Evolutionary conservation across 225 moss, liverwort and hornwort species (phyloP), one percentile per base, ranked within the genome.

Genomic region (Neckera pumila): DNA sequence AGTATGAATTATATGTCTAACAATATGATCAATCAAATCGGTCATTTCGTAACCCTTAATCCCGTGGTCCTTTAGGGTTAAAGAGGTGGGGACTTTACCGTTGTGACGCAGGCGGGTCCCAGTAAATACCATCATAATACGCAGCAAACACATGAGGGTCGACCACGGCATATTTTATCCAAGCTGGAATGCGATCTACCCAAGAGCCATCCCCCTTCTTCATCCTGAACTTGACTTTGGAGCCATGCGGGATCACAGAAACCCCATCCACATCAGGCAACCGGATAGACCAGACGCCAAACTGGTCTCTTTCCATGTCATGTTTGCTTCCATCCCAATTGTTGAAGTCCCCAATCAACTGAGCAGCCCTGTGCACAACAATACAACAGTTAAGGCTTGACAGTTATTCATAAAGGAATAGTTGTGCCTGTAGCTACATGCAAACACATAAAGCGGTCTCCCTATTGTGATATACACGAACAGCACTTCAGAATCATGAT

Each of bases 301-400:
- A 98, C 84, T 97, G 89, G 83, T 98, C 95, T 80, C 94, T 94
- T 62, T 95, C 97, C 97, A 98, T 96, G 38, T 62, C 77, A 60
- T 97, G 93, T 73, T 92, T 92, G 42, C 89, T 90, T 63, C 98
- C 98, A 77, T 96, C 95, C 98, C 98, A 98, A 57, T 93, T 93
- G 78, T 98, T 98, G 90, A 98, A 98, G 76, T 98, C 97, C 54
- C 98, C 98, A 72, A 98, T 93, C 81, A 98, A 95, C 90, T 96
- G 93, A 66, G 96, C 98, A 86, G 92, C 96, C 89, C 96, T 97
- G 96, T 31, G 88, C 54, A 82, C 78, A 81, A 87, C 70, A 92
- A 89, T 51, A 40, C 20, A 61, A 71, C 10, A 73, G 42, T 80
- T 54, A 77, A 47, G 54, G 40, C 18, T 47, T 73, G 66, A 49